Evolutionary conservation across 2,329 filamentous ascomycete genomes (phyloP).

Genomic region (Zasmidium angulare): DNA sequence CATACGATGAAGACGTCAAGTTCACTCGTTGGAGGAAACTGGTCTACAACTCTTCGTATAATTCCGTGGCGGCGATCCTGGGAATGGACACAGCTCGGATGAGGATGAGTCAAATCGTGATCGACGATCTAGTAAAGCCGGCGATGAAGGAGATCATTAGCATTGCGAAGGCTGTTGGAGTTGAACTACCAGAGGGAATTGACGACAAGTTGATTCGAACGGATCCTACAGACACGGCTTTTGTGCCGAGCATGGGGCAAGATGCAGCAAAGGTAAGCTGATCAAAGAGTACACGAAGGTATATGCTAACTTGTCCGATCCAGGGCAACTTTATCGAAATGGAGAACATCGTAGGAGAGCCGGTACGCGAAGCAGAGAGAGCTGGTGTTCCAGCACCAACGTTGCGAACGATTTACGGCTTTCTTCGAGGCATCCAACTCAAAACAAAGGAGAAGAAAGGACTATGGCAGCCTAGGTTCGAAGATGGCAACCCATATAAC

Average conservation of each 20-base stretch:
- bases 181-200: slow-evolving; percentile 45
- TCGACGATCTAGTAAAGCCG: slow-evolving; percentile 52
- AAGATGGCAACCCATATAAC: slow-evolving; percentile 22
- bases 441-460: slow-evolving; percentile 48
- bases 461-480: slow-evolving; percentile 28
- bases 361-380: slow-evolving; percentile 52
- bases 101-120: slow-evolving; percentile 44
- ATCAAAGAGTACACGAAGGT: too few species aligned
- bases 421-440: slow-evolving; percentile 52
- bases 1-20: slow-evolving; percentile 45
- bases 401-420: slow-evolving; percentile 49
- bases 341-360: slow-evolving; percentile 58
- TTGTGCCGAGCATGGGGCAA: slow-evolving; percentile 56
- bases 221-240: slow-evolving; percentile 51
- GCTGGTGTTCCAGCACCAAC: slow-evolving; percentile 53
- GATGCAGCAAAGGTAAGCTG: slow-evolving; percentile 49
- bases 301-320: too few species aligned
- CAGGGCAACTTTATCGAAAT: slow-evolving; percentile 57
- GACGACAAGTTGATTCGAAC: slow-evolving; percentile 48
- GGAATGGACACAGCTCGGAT: slow-evolving; percentile 54
- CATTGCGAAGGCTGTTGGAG: slow-evolving; percentile 46
- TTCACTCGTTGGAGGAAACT: slow-evolving; percentile 53
- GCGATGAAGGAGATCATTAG: slow-evolving; percentile 56
- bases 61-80: slow-evolving; percentile 54
- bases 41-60: slow-evolving; percentile 53